Percentiles rank a stretch among this genome's conserved stretches.
phyloP scores from a whole-genome alignment of 2,329 filamentous ascomycete genomes.

The Paramyrothecium sp. region DNA sequence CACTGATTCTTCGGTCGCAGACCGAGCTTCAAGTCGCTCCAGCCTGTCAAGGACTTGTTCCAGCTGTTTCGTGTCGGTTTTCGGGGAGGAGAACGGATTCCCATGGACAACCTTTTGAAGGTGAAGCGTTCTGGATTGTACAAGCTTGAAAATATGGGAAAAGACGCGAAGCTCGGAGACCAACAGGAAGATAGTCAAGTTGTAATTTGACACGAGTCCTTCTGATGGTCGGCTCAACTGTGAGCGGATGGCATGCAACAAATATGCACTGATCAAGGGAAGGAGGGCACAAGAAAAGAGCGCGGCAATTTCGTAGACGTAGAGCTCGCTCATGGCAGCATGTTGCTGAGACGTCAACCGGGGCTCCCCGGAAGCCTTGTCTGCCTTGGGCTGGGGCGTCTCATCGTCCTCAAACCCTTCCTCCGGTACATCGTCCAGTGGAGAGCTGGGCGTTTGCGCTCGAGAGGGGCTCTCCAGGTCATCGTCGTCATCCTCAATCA shows the following conservation, averaged over 20 bases:
- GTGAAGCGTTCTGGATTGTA: slow-evolving; percentile 76
- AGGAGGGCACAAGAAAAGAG: slow-evolving; percentile 76
- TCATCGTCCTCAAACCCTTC: slow-evolving; percentile 35
- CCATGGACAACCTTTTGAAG: slow-evolving; percentile 71
- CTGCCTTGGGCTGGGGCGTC: slow-evolving; percentile 15
- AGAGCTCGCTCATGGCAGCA: slow-evolving; percentile 61
- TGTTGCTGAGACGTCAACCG: slow-evolving; percentile 21
- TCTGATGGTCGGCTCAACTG: slow-evolving; percentile 83
- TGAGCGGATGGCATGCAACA: slow-evolving; percentile 77
- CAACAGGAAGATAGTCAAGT: slow-evolving; percentile 85
- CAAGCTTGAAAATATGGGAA: slow-evolving; percentile 76
- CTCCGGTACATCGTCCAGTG: slow-evolving; percentile 44
- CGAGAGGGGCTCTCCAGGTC: slow-evolving; percentile 15
- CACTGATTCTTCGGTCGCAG: slow-evolving; percentile 20
- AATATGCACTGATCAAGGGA: slow-evolving; percentile 75
- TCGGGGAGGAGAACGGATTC: slow-evolving; percentile 39
- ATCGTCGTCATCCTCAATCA: slow-evolving; percentile 44
- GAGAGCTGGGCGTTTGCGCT: slow-evolving; percentile 8
- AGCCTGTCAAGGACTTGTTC: slow-evolving; percentile 64
- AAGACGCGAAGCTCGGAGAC: slow-evolving; percentile 83
- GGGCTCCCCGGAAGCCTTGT: slow-evolving; percentile 5
- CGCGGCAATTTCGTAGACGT: slow-evolving; percentile 71
- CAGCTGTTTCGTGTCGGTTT: slow-evolving; percentile 39
- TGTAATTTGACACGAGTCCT: slow-evolving; percentile 87
- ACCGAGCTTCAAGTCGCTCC: slow-evolving; percentile 64